Evolutionary conservation across 1,284 basidiomycete species (phyloP), one percentile per base, ranked within the genome.

Genomic region (Ganoderma meredithae): DNA sequence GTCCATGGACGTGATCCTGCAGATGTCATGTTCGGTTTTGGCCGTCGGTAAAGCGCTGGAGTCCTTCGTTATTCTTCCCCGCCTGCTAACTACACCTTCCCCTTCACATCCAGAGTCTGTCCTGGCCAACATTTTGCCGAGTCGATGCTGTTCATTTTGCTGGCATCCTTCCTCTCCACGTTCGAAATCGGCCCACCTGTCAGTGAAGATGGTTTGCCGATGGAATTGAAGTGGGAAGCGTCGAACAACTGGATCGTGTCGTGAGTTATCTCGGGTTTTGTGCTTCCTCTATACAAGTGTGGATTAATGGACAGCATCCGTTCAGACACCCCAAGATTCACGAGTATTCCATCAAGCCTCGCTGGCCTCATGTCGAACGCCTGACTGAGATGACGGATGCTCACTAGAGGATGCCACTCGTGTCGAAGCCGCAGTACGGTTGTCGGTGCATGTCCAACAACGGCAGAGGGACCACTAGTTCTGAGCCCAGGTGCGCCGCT

Each of bases 71-170:
- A 13, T 12, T 5, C 0, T 2, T 52, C 40, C 17, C 22, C 22
- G 13, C 39, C 10, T 10, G 27, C 33, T 12, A 9, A 41, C 17
- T 10, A 10, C 1, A 13, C 4, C 4, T 47, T n/a, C n/a, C n/a
- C n/a, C n/a, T n/a, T 17, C 22, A n/a, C 17, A 3, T 39, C 2
- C 47, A 71, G 69, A 25, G 56, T 66, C 9, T 73, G 71, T 36
- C 67, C 71, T 1, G 71, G 71, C 6, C 64, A 40, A 8, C 12
- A 52, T 27, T 55, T 71, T 25, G 65, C 67, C 10, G 63, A 65
- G 13, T 31, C 66, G 7, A 62, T 52, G 3, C 62, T 73, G 9
- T 71, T 71, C 65, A 69, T 69, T 22, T 12, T 59, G 22, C 63
- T 60, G n/a, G 64, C 71, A 1, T 66, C 60, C 25, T 33, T 73